Evolutionary conservation across 2,329 filamentous ascomycete genomes (phyloP), one percentile per base, ranked within the genome.

Genomic region (Fonsecaea nubica): DNA sequence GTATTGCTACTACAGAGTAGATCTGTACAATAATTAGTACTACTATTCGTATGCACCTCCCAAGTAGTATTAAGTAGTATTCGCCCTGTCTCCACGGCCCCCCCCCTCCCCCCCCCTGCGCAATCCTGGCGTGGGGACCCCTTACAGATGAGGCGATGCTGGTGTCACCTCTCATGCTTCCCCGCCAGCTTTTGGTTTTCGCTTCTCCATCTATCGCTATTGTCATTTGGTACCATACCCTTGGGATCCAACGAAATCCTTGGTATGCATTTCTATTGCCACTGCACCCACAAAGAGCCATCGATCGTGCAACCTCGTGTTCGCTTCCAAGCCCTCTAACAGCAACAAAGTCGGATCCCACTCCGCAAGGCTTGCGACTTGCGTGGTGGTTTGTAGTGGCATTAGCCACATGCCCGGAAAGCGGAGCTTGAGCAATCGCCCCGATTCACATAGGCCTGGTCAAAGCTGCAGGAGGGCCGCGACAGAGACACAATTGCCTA

Each of bases 171-270:
- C 45, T 25, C 15, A n/a, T 25, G 45, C 30, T 33, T 36, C 40
- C 42, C 30, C 32, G 40, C 18, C 13, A n/a, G 2, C 42, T 33
- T 45, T 50, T 59, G 57, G 5, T 59, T 50, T 59, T 59, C 57
- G 57, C 57, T 59, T 59, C 35, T 18, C n/a, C 25, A 32, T 21
- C 40, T 50, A 25, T 59, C 30, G 57, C 57, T 50, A 38, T 13
- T 40, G 25, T 50, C 42, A 45, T 33, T 59, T 45, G 18, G 42
- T 48, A 59, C 57, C 57, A 50, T 45, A 50, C 36, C 42, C 42
- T 33, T 59, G 57, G 57, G 13, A 50, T 8, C 32, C 40, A 30
- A 45, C 13, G 42, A 35, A 15, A 45, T 59, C 52, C 15, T 35
- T 55, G 12, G 25, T 25, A 55, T 55, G 3, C 6, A 6, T 30